phyloP scores from a whole-genome alignment of 73 alveolate species.

The Stentor coeruleus region DNA sequence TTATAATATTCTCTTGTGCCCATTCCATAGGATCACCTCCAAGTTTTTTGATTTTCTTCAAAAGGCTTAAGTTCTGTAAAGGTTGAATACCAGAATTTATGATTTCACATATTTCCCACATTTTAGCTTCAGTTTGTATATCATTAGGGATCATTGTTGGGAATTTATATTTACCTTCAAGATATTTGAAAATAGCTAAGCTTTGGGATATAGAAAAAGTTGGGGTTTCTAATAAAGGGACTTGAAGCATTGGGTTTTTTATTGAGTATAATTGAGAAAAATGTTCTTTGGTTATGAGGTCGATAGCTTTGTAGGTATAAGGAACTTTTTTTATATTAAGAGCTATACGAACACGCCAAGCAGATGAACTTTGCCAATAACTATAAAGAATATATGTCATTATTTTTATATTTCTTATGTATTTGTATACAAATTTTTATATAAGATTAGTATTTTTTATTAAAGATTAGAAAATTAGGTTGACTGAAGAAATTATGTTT shows the following conservation, averaged over 20 bases:
- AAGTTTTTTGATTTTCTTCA: conserved; percentile 31
- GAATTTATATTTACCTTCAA: conserved; percentile 55
- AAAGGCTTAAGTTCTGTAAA: conserved; percentile 39
- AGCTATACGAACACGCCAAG: conserved; percentile 63
- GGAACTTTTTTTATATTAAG: conserved; percentile 49
- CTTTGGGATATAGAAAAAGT: conserved; percentile 45
- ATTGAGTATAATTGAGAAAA: conserved; percentile 36
- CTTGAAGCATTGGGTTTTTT: conserved; percentile 45
- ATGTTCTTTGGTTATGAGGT: conserved; percentile 49
- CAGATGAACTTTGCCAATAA: conserved; percentile 55
- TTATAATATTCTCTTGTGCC: conserved; percentile 42
- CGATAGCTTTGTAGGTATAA: conserved; percentile 41
- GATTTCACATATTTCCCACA: conserved; percentile 48
- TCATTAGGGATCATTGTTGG: conserved; percentile 49
- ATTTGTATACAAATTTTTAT: too few species aligned
- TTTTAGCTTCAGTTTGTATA: conserved; percentile 33
- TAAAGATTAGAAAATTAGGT: too few species aligned
- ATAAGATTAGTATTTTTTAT: too few species aligned
- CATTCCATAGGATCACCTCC: conserved; percentile 46
- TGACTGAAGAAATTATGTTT: too few species aligned
- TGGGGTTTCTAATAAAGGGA: conserved; percentile 40
- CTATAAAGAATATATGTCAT: conserved; percentile 38
- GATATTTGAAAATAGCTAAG: conserved; percentile 50
- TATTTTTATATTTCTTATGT: too few species aligned
- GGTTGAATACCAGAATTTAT: conserved; percentile 68